A percentile compares a stretch with the other conserved stretches of the same genome.
phyloP scores from a whole-genome alignment of 176 grass and related monocot genomes.

The Carex cristatella region DNA sequence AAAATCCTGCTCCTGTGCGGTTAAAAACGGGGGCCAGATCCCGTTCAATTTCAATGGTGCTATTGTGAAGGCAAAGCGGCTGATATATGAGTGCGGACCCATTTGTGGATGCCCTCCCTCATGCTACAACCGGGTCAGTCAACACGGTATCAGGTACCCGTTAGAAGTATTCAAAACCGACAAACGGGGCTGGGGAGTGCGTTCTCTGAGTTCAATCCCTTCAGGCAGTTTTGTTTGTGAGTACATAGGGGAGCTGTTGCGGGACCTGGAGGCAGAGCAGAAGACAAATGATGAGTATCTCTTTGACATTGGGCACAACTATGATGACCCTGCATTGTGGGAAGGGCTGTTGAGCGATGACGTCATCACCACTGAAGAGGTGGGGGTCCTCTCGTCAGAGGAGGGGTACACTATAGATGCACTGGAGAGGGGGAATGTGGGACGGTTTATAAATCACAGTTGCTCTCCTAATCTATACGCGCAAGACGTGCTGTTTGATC shows the following conservation, averaged over 20 bases:
- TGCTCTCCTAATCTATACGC: slow-evolving; percentile 49
- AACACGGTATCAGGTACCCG: slow-evolving; percentile 40
- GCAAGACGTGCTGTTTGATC: slow-evolving; percentile 54
- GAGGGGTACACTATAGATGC: slow-evolving; percentile 31
- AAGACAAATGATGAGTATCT: slow-evolving; percentile 49
- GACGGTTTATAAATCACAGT: slow-evolving; percentile 51
- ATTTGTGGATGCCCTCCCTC: slow-evolving; percentile 43
- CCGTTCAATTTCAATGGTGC: slow-evolving; percentile 35
- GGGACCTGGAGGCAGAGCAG: slow-evolving; percentile 36
- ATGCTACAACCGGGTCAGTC: slow-evolving; percentile 41
- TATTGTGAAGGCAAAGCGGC: slow-evolving; percentile 35
- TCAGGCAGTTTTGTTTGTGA: slow-evolving; percentile 59
- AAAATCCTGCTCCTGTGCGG: slow-evolving; percentile 41
- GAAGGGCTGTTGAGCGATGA: background rate
- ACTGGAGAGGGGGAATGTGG: slow-evolving; percentile 35
- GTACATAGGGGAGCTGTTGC: slow-evolving; percentile 45
- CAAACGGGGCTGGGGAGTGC: slow-evolving; percentile 48
- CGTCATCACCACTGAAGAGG: slow-evolving; percentile 23
- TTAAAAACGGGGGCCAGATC: slow-evolving; percentile 50
- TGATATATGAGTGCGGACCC: slow-evolving; percentile 53
- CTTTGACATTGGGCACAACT: slow-evolving; percentile 49
- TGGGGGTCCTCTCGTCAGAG: slow-evolving; percentile 10
- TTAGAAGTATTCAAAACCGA: slow-evolving; percentile 49
- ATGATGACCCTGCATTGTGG: slow-evolving; percentile 44
- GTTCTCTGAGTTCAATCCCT: slow-evolving; percentile 45